Conservation (phyloP, 2,329 filamentous ascomycete species). For the Sordariomycetes sp. region DNA sequence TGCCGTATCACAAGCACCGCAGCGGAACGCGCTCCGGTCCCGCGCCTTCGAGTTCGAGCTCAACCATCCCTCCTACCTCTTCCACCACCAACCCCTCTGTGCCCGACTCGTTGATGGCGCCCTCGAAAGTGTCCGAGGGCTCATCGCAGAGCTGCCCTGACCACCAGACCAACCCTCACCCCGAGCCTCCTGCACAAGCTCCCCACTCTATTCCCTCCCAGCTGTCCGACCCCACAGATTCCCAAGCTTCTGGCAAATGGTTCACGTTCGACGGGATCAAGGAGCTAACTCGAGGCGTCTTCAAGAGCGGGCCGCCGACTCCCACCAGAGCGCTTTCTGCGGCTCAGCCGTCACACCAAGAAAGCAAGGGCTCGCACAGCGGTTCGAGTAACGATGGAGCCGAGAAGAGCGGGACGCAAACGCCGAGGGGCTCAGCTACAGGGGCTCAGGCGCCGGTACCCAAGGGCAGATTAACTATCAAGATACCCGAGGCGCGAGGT, state of each 20-base stretch:
- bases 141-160: too few relatives aligned
- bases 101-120: too few relatives aligned
- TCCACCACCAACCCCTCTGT: too few relatives aligned
- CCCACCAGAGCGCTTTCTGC: constrained; percentile 79
- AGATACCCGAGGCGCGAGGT: constrained; percentile 77
- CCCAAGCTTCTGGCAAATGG: constrained; percentile 39
- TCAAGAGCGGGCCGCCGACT: constrained; percentile 88
- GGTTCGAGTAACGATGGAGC: constrained; percentile 30
- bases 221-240: too few relatives aligned
- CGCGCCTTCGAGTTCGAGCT: too few relatives aligned
- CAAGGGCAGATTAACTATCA: constrained; percentile 83
- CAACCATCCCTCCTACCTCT: too few relatives aligned
- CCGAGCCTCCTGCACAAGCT: too few relatives aligned
- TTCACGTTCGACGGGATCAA: constrained; percentile 60
- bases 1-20: not conserved
- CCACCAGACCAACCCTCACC: too few relatives aligned
- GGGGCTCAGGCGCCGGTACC: constrained; percentile 59
- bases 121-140: too few relatives aligned
- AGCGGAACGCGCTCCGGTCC: too few relatives aligned
- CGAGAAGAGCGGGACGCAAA: constrained; percentile 42
- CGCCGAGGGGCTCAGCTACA: constrained; percentile 31
- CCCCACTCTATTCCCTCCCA: too few relatives aligned
- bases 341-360: constrained; percentile 41
- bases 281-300: constrained; percentile 74
- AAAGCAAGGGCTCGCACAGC: constrained; percentile 28